A percentile compares a stretch with the other conserved stretches of the same genome.
Conservation (phyloP, 2,329 filamentous ascomycete genomes). For the Scortechinia acanthostroma region DNA sequence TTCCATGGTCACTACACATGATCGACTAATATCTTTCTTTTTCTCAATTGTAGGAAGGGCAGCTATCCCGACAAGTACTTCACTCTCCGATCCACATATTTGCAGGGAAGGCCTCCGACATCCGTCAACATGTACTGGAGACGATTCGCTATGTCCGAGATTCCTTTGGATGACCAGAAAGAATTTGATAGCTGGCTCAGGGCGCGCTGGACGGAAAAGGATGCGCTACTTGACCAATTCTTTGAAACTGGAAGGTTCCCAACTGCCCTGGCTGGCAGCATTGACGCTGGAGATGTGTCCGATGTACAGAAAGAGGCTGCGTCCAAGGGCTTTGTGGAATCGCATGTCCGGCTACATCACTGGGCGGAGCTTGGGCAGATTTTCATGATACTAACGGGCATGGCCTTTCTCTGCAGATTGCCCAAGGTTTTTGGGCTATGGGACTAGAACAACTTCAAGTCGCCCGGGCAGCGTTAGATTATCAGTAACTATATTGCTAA, state of each 20-base stretch:
- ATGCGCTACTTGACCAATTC: constrained; percentile 27
- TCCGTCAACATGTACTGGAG: constrained; percentile 44
- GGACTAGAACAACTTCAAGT: no score
- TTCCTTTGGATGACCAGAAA: constrained; percentile 33
- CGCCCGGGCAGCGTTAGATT: no score
- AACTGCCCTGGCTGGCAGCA: neutral
- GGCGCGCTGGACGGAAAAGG: constrained; percentile 40
- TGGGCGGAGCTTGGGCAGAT: constrained; percentile 32
- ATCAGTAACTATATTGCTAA: no score
- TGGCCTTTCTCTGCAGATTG: constrained; percentile 11
- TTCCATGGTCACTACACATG: constrained; percentile 28
- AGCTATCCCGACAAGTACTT: constrained; percentile 8
- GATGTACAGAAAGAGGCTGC: constrained; percentile 17
- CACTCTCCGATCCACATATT: constrained; percentile 35
- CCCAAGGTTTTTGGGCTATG: neutral
- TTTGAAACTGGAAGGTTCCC: neutral
- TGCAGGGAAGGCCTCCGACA: constrained; percentile 38
- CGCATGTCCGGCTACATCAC: constrained; percentile 26
- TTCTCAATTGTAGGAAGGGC: neutral
- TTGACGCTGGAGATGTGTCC: neutral
- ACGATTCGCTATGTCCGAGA: constrained; percentile 31
- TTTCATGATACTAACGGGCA: constrained; percentile 21
- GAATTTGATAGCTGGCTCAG: constrained; percentile 36
- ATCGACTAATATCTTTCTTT: constrained; percentile 40
- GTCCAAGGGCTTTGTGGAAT: constrained; percentile 28